These are phyloP conservation scores for Chaetomiaceae sp. DNA, from an alignment of 2,329 filamentous ascomycete genomes.

Conservation along the genomic window DNA sequence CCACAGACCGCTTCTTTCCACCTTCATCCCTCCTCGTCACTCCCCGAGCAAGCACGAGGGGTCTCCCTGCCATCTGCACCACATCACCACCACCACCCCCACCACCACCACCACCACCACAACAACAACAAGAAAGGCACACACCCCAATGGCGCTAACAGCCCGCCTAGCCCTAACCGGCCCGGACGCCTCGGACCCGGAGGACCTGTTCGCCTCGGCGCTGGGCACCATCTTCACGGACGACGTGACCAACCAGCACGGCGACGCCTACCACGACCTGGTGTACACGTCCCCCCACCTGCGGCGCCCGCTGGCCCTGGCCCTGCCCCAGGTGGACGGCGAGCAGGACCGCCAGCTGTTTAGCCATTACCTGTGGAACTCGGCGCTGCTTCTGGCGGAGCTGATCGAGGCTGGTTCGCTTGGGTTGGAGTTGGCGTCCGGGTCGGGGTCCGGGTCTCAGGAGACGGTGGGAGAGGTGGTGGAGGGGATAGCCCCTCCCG, in stretches of 20 bases:
- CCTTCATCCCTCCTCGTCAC: too few relatives aligned
- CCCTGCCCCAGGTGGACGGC: conserved; percentile 43
- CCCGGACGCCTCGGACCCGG: conserved; percentile 37
- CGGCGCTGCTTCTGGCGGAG: conserved; percentile 51
- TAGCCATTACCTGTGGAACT: conserved; percentile 71
- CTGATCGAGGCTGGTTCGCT: conserved; percentile 48
- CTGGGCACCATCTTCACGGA: conserved; percentile 64
- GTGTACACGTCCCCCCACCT: conserved; percentile 54
- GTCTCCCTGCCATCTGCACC: too few relatives aligned
- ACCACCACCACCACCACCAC: too few relatives aligned
- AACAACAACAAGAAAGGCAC: too few relatives aligned
- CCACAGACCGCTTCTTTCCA: too few relatives aligned
- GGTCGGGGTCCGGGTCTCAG: too few relatives aligned
- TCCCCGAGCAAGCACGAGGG: too few relatives aligned
- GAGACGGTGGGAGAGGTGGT: background rate
- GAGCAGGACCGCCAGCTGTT: conserved; percentile 58
- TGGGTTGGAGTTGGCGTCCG: conserved; percentile 16
- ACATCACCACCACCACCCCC: too few relatives aligned
- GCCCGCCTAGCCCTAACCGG: conserved; percentile 40
- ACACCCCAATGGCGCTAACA: conserved; percentile 42
- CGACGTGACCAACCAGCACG: conserved; percentile 62
- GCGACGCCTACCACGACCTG: conserved; percentile 54
- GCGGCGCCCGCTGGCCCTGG: conserved; percentile 40
- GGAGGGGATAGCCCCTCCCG: conserved; percentile 12
- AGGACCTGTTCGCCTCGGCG: conserved; percentile 56